Evolutionary conservation across 768 basidiomycete genomes (phyloP), one percentile per base, ranked within the genome.

Genomic region (Xerocomus spinulosus): DNA sequence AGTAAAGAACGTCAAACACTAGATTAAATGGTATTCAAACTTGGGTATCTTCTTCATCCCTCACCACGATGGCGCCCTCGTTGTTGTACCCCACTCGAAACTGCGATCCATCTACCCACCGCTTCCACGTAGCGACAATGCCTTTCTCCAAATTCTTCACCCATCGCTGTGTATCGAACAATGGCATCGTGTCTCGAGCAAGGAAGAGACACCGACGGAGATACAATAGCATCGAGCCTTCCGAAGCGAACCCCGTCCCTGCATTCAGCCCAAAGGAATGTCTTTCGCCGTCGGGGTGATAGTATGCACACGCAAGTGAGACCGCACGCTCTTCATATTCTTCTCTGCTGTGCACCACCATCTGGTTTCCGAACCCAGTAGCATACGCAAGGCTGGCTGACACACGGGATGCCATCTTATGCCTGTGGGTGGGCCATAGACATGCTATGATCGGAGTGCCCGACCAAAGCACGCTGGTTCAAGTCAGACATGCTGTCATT

Each of bases 391-490:
- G 70, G 50, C 74, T 74, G 18, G 77, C 73, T 3, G 68, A 75
- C 23, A 79, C 77, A 7, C 77, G 70, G 15, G 75, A 76, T 45
- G 70, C 73, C 74, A 78, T 78, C 56, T 76, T 78, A 53, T 73
- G 65, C 32, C 56, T 50, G 49, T 78, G 70, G 47, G 64, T 70
- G 7, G 76, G 73, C 66, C 63, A 77, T 17, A 67, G 45, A 36
- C 65, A 68, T n/a, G 77, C 76, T 24, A 78, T 55, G 30, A 78
- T 66, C 24, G 77, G 77, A 2, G 77, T 78, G 9, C 77, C 75
- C 0, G 74, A 67, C 77, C 76, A 78, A 21, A 78, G 61, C 28
- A 78, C 72, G 55, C 74, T 76, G 2, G 32, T 24, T 12, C 10
- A 14, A 6, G n/a, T 62, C 18, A 61, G 50, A 41, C 15, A 37